phyloP scores from a whole-genome alignment of 1,284 basidiomycete genomes.

The Hemileia vastatrix region DNA sequence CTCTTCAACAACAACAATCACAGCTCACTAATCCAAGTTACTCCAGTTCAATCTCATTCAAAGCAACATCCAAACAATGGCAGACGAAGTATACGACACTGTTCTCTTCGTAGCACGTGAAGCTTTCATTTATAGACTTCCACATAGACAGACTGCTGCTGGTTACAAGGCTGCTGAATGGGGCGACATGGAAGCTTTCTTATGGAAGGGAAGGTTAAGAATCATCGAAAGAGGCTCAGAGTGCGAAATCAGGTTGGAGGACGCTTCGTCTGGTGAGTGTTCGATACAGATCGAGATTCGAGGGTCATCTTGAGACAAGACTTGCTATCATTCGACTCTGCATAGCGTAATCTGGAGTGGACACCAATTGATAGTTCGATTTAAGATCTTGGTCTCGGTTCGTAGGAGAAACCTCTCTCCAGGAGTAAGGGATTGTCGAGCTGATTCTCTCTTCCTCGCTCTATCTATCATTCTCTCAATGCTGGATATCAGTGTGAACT shows the following conservation, averaged over 20 bases:
- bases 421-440: too few relatives aligned
- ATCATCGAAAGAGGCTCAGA: constrained; percentile 57
- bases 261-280: constrained; percentile 31
- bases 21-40: too few relatives aligned
- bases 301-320: too few relatives aligned
- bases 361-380: too few relatives aligned
- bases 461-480: too few relatives aligned
- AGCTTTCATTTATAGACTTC: constrained; percentile 55
- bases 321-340: too few relatives aligned
- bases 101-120: constrained; percentile 74
- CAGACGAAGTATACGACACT: constrained; percentile 72
- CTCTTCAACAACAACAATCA: too few relatives aligned
- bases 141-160: constrained; percentile 6
- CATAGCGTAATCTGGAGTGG: too few relatives aligned
- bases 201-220: constrained; percentile 79
- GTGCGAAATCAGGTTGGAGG: constrained; percentile 40
- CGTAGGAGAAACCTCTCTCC: too few relatives aligned
- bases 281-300: too few relatives aligned
- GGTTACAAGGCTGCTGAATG: constrained; percentile 43
- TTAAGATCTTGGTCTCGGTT: too few relatives aligned
- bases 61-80: constrained; percentile 48
- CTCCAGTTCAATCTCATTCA: neutral
- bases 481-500: constrained; percentile 49
- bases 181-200: constrained; percentile 65
- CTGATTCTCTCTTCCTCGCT: too few relatives aligned